These are phyloP conservation scores for Xenosphaeropsis pyriputrescens DNA, from an alignment of 2,329 filamentous ascomycete genomes.

Conservation along the genomic window DNA sequence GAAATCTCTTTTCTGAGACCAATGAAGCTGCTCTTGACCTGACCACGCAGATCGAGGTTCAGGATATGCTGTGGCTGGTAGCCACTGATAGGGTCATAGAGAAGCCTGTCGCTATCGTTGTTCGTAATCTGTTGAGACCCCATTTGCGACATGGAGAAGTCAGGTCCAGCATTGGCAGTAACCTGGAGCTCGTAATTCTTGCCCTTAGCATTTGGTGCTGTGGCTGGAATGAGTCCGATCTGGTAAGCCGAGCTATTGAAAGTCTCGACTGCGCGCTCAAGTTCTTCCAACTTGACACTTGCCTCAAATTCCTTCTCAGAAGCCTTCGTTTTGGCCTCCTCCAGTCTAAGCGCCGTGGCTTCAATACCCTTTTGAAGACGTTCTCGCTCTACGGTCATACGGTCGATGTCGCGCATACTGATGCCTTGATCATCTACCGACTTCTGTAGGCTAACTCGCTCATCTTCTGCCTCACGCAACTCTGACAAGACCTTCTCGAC, in stretches of 20 bases:
- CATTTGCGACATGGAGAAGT: conserved; percentile 55
- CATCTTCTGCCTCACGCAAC: conserved; percentile 66
- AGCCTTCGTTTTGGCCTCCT: conserved; percentile 73
- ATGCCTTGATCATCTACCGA: conserved; percentile 88
- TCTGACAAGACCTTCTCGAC: conserved; percentile 66
- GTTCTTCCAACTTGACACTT: conserved; percentile 70
- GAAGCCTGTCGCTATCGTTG: conserved; percentile 55
- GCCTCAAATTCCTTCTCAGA: conserved; percentile 82
- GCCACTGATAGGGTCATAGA: conserved; percentile 69
- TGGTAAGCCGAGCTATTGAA: conserved; percentile 95
- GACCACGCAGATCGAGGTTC: conserved; percentile 74
- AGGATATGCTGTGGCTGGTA: conserved; percentile 84
- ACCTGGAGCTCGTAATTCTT: conserved; percentile 74
- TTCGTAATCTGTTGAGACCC: conserved; percentile 14
- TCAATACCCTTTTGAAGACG: conserved; percentile 83
- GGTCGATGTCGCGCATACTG: conserved; percentile 96
- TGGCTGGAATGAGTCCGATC: conserved; percentile 74
- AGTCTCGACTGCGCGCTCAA: conserved; percentile 78
- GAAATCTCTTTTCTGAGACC: conserved; percentile 77
- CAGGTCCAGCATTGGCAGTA: conserved; percentile 62
- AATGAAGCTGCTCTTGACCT: conserved; percentile 66
- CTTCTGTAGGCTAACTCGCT: conserved; percentile 65
- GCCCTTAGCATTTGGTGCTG: conserved; percentile 74
- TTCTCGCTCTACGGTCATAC: conserved; percentile 93
- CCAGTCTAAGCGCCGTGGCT: conserved; percentile 56